Percentiles rank a stretch among this genome's conserved stretches.
Evolutionary conservation across 306 rosid species (phyloP).

Genomic region (Quercus gilva): DNA sequence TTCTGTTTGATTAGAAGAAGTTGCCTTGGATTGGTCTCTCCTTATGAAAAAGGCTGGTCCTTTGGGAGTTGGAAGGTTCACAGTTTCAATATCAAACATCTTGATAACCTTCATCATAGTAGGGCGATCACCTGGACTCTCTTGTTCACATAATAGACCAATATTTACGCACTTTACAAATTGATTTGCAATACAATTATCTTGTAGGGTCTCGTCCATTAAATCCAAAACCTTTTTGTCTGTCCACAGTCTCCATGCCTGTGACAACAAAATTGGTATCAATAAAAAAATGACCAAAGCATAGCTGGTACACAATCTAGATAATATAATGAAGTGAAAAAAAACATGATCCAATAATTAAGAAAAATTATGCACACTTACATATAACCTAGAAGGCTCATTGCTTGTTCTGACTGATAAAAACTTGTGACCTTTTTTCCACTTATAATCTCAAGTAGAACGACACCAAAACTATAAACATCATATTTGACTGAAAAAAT

Average conservation of each 20-base stretch:
- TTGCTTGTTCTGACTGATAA: constrained; percentile 23
- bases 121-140: constrained; percentile 47
- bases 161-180: too few relatives aligned
- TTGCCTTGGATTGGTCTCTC: constrained; percentile 13
- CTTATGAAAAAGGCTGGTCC: constrained; percentile 37
- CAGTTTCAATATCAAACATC: constrained; percentile 40
- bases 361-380: constrained; percentile 8
- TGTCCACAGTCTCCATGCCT: constrained; percentile 50
- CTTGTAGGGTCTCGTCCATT: too few relatives aligned
- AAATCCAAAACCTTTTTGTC: too few relatives aligned
- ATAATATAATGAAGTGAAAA: neutral
- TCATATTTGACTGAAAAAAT: constrained; percentile 46
- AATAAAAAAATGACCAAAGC: neutral
- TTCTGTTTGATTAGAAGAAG: constrained; percentile 38
- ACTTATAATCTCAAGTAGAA: constrained; percentile 46
- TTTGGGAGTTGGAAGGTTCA: constrained; percentile 30
- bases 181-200: too few relatives aligned
- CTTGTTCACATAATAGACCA: constrained; percentile 21
- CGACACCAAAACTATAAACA: constrained; percentile 58
- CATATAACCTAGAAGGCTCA: constrained; percentile 52
- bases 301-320: too few relatives aligned
- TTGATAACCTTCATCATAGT: constrained; percentile 36
- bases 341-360: too few relatives aligned
- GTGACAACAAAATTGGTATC: neutral
- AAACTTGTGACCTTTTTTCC: constrained; percentile 49